A percentile compares a stretch with the other conserved stretches of the same genome.
Conservation (phyloP, 305 asterid species). For the Ilex paraguariensis region DNA sequence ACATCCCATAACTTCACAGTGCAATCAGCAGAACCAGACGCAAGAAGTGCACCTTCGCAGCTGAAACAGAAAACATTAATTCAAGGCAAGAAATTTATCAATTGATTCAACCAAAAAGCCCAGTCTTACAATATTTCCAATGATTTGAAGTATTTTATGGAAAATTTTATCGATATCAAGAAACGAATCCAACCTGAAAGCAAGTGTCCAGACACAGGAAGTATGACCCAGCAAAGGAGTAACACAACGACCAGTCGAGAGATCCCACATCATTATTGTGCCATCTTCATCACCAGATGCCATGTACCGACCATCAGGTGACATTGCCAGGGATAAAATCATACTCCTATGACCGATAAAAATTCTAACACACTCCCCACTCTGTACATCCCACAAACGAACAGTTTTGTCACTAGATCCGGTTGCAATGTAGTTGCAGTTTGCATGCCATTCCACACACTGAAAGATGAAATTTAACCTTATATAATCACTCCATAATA, state of each 20-base stretch:
- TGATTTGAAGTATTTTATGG: background rate
- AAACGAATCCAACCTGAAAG: constrained; percentile 59
- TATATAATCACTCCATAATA: no score
- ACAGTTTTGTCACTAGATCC: constrained; percentile 98
- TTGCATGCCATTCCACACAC: constrained; percentile 96
- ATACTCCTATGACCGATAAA: constrained; percentile 92
- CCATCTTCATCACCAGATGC: constrained; percentile 99
- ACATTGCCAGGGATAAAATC: constrained; percentile 82
- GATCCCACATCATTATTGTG: constrained; percentile 97
- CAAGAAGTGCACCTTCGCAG: constrained; percentile 96
- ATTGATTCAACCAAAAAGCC: background rate
- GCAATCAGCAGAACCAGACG: constrained; percentile 98
- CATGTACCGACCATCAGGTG: constrained; percentile 96
- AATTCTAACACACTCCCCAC: constrained; percentile 89
- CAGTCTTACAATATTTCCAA: background rate
- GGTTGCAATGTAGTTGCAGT: constrained; percentile 93
- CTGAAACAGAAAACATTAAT: constrained; percentile 35
- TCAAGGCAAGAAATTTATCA: constrained; percentile 3
- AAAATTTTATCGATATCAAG: background rate
- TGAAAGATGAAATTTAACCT: constrained; percentile 21
- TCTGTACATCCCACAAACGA: constrained; percentile 95
- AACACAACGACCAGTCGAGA: constrained; percentile 86
- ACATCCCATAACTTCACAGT: constrained; percentile 98
- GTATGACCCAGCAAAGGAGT: constrained; percentile 89
- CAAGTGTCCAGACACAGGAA: constrained; percentile 91